Evolutionary conservation across 495 filamentous ascomycete species (phyloP).

Genomic region (Hyaloscypha finlandica): DNA sequence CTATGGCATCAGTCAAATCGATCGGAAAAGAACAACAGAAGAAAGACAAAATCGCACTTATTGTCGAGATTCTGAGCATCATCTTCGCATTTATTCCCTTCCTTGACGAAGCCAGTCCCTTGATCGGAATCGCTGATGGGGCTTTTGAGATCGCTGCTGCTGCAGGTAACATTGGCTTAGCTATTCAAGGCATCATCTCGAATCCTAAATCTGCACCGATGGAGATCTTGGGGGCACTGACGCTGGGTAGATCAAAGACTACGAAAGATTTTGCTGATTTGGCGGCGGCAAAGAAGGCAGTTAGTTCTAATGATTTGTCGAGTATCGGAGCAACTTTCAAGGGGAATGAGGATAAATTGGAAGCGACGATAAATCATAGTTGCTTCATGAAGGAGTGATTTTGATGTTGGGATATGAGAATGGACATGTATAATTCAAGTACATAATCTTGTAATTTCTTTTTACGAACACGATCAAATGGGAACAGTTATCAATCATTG

Average conservation of each 20-base stretch:
- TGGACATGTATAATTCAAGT: no score
- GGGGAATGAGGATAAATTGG: slow-evolving; percentile 7
- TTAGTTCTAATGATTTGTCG: no score
- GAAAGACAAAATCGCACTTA: slow-evolving; percentile 24
- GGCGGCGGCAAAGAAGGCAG: not conserved
- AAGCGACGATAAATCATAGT: slow-evolving; percentile 11
- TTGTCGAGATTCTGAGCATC: slow-evolving; percentile 27
- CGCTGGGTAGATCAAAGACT: not conserved
- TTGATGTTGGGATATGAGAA: no score
- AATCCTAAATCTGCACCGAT: slow-evolving; percentile 29
- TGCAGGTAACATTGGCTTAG: slow-evolving; percentile 24
- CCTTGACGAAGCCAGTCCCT: slow-evolving; percentile 20
- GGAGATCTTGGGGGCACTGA: slow-evolving; percentile 23
- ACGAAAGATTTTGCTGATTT: slow-evolving; percentile 14
- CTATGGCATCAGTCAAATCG: slow-evolving; percentile 28
- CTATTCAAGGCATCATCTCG: slow-evolving; percentile 28
- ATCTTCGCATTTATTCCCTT: slow-evolving; percentile 30
- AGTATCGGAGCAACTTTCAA: not conserved
- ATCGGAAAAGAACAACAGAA: slow-evolving; percentile 27
- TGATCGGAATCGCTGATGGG: slow-evolving; percentile 11
- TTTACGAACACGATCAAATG: no score
- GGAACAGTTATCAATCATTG: no score
- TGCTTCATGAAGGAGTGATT: slow-evolving; percentile 17
- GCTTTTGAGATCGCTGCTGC: slow-evolving; percentile 11
- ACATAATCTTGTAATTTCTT: no score